phyloP scores from a whole-genome alignment of 148 eudicot species.

The Linanthus parryae region DNA sequence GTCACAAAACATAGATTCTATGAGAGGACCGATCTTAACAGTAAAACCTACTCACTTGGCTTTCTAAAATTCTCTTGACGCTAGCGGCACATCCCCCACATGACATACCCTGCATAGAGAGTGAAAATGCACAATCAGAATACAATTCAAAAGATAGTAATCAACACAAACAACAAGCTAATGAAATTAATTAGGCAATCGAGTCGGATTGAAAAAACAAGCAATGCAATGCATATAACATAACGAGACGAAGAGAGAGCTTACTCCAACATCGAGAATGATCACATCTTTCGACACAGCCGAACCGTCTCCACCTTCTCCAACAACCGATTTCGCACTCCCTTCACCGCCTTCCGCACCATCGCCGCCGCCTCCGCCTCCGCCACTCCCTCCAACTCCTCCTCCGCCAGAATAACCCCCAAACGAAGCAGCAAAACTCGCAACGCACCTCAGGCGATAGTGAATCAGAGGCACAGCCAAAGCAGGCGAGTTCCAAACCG shows the following conservation, averaged over 20 bases:
- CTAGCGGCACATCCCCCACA: conserved; percentile 94
- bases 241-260: too few relatives aligned
- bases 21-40: neutral
- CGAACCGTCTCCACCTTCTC: conserved; percentile 36
- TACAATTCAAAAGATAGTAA: neutral
- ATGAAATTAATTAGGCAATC: neutral
- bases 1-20: neutral
- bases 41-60: conserved; percentile 49
- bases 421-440: conserved; percentile 41
- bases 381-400: conserved; percentile 24
- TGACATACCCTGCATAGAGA: conserved; percentile 75
- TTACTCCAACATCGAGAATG: conserved; percentile 81
- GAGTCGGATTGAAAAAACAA: neutral
- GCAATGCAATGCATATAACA: neutral
- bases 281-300: conserved; percentile 65
- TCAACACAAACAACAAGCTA: neutral
- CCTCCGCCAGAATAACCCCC: conserved; percentile 46
- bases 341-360: conserved; percentile 38
- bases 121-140: neutral
- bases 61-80: conserved; percentile 91
- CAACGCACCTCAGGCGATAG: conserved; percentile 26
- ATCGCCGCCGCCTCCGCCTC: conserved; percentile 51
- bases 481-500: conserved; percentile 4
- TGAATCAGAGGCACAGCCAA: conserved; percentile 14
- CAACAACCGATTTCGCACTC: conserved; percentile 27